Evolutionary conservation across 148 eudicot genomes (phyloP), one percentile per base, ranked within the genome.

Genomic region (Fallopia convolvulus): DNA sequence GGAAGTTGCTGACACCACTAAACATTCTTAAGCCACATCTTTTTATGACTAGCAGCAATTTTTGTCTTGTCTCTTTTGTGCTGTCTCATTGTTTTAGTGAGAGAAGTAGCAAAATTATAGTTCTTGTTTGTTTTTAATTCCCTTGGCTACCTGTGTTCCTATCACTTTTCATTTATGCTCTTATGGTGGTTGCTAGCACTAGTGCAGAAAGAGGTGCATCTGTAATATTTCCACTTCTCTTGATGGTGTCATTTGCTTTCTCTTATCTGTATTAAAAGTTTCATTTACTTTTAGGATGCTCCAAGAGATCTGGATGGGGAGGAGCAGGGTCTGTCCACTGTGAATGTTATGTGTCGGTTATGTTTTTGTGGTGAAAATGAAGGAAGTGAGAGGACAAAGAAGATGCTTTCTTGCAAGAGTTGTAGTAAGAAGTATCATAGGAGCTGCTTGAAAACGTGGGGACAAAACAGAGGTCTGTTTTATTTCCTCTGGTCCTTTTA

Each of bases 401-500:
- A 88, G 85, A 92, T 95, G 99, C 81, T 92, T 68, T 85, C 94
- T 3, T 95, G 99, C 88, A 85, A 82, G 78, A 88, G 83, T 75
- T 95, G 99, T 79, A 89, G 89, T 77, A 95, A 95, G 84, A 95
- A 91, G 82, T 95, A 95, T 86, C 99, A 95, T 81, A 85, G 94
- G 83, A 83, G 79, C 84, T 95, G 99, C 83, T 49, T 95, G 84
- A 95, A 92, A 88, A 61, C 87, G 11, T 95, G 99, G 99, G 83
- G 94, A 63, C 92, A 92, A 49, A 71, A 91, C 79, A 87, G 99
- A 95, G 99, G 99, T 95, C 56, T 79, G 76, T 48, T 72, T 32
- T 72, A 48, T 40, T 41, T 70, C 56, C 58, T n/a, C 5, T 48
- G 17, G 1, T 55, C 36, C 41, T 73, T 42, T 21, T 6, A 26